Evolutionary conservation across 2,329 filamentous ascomycete species (phyloP), one percentile per base, ranked within the genome.

Genomic region (Helicocarpus griseus): DNA sequence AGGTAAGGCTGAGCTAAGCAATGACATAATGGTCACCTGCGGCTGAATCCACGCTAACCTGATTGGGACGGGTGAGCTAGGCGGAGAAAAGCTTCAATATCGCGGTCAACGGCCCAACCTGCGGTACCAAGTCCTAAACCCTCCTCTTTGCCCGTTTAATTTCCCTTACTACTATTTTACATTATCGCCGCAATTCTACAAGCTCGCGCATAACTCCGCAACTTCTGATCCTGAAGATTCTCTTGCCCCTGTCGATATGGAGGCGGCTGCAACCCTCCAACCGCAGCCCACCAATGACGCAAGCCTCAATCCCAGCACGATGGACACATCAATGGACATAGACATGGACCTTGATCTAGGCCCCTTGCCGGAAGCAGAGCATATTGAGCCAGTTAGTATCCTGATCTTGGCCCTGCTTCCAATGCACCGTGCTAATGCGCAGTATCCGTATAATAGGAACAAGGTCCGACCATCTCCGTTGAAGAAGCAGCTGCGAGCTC

Each of bases 281-380:
- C 50, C 51, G 46, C 54, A 53, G 38, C 39, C 53, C 43, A 35
- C 48, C 40, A 54, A 49, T 46, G 52, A 54, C 43, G 28, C 36
- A 36, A 35, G 52, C 33, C 22, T 31, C 40, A 48, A 41, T 40
- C 47, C 47, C 33, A 47, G 50, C 38, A 54, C 57, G 38, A 66
- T 63, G 55, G 65, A 70, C 48, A 57, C 57, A 33, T 59, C 59
- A 53, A 75, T 87, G 83, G 85, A 89, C 67, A 82, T 88, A 51
- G 85, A 87, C 57, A 86, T 88, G 82, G 85, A 83, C 60, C 73
- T 87, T 57, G 76, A 77, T 58, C 62, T 77, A 29, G 76, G 75
- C 33, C 69, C 75, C 3, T 74, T 78, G 31, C 73, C 69, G 7
- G 70, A 70, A 11, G 59, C 63, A 22, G 66, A 70, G 33, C 50